Base-by-base conservation (phyloP, 352 stramenopile genomes). In the Aphanomyces cochlioides region DNA sequence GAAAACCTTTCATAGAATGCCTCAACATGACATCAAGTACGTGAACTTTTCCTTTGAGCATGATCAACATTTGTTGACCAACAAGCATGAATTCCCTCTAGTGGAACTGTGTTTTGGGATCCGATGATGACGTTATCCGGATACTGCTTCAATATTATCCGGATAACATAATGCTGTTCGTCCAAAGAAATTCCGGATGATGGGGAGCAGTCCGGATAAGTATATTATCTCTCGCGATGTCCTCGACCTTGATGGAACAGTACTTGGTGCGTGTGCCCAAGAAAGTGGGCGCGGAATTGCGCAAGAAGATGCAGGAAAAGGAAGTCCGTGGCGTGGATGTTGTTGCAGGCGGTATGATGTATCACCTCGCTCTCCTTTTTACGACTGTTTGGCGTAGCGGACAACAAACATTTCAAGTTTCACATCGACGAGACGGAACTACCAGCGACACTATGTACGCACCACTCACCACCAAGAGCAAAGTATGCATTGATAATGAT, bases 341-440 rank as follows among this genome's bases (percentile, higher is more conserved):
- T 76, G 79, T 93, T 37, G 84, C 87, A 7, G 83, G 77, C 60
- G 85, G 87, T 93, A 61, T 15, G 81, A 28, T 47, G 19, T 53
- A 37, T 15, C 10, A 59, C 37, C 57, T 48, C 21, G 4, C 6
- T 19, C 39, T 7, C 3, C 41, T 21, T 48, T 17, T 12, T 34
- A 8, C 41, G 43, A 15, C 15, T 68, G 47, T 48, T 17, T 72
- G 21, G 38, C 21, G 47, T 67, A 95, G 87, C 85, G 17, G 87
- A 95, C 78, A 95, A 93, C 66, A 91, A 92, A 50, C 82, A 93
- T 74, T 93, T 95, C 74, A 90, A 78, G 50, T 77, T 93, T 54
- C 64, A 84, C 17, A 74, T 95, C 47, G 89, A 90, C 58, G 81
- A 78, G 72, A 90, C 88, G 54, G 75, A 93, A 68, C 92, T 93